phyloP scores from a whole-genome alignment of 2,329 filamentous ascomycete species.

The Penicillium paneum region DNA sequence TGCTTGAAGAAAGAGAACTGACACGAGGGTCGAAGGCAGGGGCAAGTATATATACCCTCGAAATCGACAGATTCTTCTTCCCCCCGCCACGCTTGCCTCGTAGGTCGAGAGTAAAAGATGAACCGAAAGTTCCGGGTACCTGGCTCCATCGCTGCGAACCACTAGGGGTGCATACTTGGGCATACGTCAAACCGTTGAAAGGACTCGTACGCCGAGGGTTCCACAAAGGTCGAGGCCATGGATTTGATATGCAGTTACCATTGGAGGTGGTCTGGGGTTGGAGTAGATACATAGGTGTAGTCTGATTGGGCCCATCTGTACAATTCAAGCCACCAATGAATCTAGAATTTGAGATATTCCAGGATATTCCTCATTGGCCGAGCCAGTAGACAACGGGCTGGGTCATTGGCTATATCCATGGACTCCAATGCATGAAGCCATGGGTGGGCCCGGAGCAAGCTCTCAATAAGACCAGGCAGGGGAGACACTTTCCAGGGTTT shows the following conservation, averaged over 20 bases:
- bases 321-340: neutral
- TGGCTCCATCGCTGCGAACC: neutral
- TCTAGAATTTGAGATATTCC: neutral
- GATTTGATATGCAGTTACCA: neutral
- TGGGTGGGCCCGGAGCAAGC: neutral
- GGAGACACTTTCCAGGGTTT: neutral
- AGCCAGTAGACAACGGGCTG: neutral
- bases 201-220: neutral
- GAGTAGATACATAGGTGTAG: neutral
- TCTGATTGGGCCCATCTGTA: constrained; percentile 1
- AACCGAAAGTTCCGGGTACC: constrained; percentile 5
- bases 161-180: neutral
- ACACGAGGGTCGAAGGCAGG: neutral
- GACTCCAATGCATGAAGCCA: neutral
- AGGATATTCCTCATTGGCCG: neutral
- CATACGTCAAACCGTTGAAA: constrained; percentile 2
- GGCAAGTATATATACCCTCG: constrained; percentile 3
- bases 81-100: constrained; percentile 7
- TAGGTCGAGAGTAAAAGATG: neutral
- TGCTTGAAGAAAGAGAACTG: neutral
- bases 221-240: constrained; percentile 4
- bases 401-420: neutral
- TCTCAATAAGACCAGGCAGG: neutral
- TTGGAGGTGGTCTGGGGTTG: neutral
- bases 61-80: constrained; percentile 1